Evolutionary conservation across 441 rosid species (phyloP).

Genomic region (Corymbia calophylla): DNA sequence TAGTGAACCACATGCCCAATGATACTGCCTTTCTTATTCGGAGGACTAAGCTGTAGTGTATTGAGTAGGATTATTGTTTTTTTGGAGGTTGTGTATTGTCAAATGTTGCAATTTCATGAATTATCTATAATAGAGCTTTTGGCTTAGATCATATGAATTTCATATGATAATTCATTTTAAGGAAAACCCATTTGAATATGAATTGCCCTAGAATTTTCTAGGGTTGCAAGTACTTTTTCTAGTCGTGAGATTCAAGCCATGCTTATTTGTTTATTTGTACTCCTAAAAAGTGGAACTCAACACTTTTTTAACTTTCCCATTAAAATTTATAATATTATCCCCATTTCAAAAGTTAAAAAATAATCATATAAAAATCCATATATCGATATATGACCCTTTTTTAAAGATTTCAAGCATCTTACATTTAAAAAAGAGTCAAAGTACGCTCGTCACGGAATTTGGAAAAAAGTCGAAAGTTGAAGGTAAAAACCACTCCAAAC

Average conservation of each 20-base stretch:
- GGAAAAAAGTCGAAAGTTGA: not conserved
- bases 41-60: not conserved
- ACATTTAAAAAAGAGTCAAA: not conserved
- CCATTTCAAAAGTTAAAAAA: not conserved
- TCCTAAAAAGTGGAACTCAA: not conserved
- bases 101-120: not conserved
- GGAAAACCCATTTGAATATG: not conserved
- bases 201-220: not conserved
- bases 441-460: not conserved
- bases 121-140: not conserved
- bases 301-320: not conserved
- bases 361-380: not conserved
- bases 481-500: not conserved
- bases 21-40: not conserved
- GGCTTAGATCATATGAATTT: not conserved
- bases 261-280: not conserved
- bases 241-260: not conserved
- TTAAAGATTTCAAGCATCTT: not conserved
- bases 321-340: not conserved
- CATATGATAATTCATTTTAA: not conserved
- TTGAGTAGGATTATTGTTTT: not conserved
- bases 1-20: fast-evolving
- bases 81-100: not conserved
- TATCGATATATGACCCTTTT: not conserved
- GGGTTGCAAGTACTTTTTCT: not conserved